phyloP scores from a whole-genome alignment of 768 basidiomycete genomes.

The Collybia sordida region DNA sequence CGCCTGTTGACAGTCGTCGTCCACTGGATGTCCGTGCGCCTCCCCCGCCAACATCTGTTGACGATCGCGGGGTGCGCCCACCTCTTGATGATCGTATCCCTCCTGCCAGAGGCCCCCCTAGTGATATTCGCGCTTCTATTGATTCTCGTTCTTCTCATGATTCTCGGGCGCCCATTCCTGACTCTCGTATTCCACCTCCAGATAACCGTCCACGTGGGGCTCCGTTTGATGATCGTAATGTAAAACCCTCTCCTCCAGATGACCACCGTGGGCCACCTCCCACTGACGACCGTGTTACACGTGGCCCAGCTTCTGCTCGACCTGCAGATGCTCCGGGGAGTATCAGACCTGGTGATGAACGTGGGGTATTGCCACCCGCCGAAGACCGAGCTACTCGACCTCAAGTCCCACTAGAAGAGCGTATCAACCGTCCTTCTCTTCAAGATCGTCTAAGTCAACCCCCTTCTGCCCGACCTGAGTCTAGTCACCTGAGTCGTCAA shows the following conservation, averaged over 20 bases:
- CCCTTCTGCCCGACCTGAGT: slow-evolving; percentile 10
- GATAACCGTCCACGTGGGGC: slow-evolving; percentile 21
- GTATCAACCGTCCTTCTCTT: slow-evolving; percentile 31
- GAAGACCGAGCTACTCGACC: slow-evolving; percentile 18
- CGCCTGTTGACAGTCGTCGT: slow-evolving; percentile 22
- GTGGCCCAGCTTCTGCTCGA: slow-evolving; percentile 15
- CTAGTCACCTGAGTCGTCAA: slow-evolving; percentile 19
- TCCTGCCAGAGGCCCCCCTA: slow-evolving; percentile 13
- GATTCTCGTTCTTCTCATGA: slow-evolving; percentile 27
- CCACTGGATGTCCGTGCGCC: slow-evolving; percentile 31
- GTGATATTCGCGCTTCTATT: slow-evolving; percentile 20
- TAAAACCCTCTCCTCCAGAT: slow-evolving; percentile 26
- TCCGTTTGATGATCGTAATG: slow-evolving; percentile 30
- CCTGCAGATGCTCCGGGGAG: slow-evolving; percentile 16
- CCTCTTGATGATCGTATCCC: slow-evolving; percentile 12
- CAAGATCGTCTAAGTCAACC: slow-evolving; percentile 39
- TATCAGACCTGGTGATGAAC: slow-evolving; percentile 12
- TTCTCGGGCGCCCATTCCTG: slow-evolving; percentile 24
- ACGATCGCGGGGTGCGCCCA: slow-evolving; percentile 8
- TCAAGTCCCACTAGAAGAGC: slow-evolving; percentile 33
- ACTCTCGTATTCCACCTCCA: slow-evolving; percentile 16
- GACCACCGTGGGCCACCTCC: slow-evolving; percentile 20
- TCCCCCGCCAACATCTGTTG: slow-evolving; percentile 7
- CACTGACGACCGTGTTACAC: slow-evolving; percentile 8
- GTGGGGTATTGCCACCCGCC: slow-evolving; percentile 4